Evolutionary conservation across 306 rosid species (phyloP), one percentile per base, ranked within the genome.

Genomic region (Dalbergia cochinchinensis): DNA sequence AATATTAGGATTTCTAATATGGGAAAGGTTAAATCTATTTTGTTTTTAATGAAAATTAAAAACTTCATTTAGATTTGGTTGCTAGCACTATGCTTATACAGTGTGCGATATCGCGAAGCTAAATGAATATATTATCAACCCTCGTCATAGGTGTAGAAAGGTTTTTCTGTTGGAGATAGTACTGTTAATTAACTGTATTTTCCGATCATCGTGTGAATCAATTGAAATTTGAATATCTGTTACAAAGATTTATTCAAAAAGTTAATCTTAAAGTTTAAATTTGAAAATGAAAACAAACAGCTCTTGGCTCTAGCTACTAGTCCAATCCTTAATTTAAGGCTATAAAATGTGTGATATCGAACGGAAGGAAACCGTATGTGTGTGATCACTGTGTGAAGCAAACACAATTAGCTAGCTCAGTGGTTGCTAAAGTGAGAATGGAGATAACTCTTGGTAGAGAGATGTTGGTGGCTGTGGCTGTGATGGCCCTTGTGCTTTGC

Each of bases 401-500:
- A 2, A 47, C 11, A 44, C 50, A 44, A 26, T 26, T 26, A 44
- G 50, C 3, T 7, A 26, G 12, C 50, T 44, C 11, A 15, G 63
- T 34, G 1, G 7, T 18, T 72, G 45, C 20, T 66, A 7, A 20
- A 74, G 57, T 55, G 70, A 61, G 22, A 53, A 78, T 85, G 88
- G 83, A 50, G 18, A 74, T 65, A 44, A 82, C 50, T 35, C 3
- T 51, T 77, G 5, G n/a, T 6, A 8, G 41, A 57, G 62, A 66
- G 51, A 53, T 79, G 53, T 47, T 47, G 53, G 53, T 47, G 81
- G 0, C 73, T 48, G 31, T 69, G 50, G 20, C 35, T 55, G 20
- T 69, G 77, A 31, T 81, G 48, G 60, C 73, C 76, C 72, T 82
- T 34, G 55, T 83, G 53, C 11, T 76, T 15, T 14, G 34, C 20